These are phyloP conservation scores for Senna siamea DNA, from an alignment of 306 rosid species.

Conservation along the genomic window DNA sequence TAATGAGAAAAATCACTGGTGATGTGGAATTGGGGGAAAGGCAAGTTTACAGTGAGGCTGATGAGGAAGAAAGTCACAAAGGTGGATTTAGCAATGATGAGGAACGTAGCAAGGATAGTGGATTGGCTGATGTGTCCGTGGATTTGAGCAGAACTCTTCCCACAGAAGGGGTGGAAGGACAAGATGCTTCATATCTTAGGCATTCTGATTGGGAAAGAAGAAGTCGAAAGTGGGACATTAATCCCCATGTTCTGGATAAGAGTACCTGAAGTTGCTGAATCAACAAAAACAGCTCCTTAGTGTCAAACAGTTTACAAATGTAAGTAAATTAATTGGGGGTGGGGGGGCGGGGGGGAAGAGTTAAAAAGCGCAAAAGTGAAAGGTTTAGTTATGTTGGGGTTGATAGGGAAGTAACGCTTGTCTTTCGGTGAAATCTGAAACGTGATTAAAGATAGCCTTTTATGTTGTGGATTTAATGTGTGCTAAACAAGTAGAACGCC, in stretches of 20 bases:
- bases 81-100: constrained; percentile 42
- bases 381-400: constrained; percentile 13
- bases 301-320: constrained; percentile 21
- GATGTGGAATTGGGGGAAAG: constrained; percentile 54
- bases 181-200: constrained; percentile 36
- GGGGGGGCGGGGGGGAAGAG: background rate
- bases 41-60: constrained; percentile 44
- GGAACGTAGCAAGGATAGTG: constrained; percentile 46
- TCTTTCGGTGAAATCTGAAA: background rate
- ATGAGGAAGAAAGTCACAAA: constrained; percentile 38
- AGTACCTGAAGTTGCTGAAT: constrained; percentile 46
- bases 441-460: constrained; percentile 16
- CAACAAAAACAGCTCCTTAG: constrained; percentile 18
- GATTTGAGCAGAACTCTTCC: constrained; percentile 50
- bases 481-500: background rate
- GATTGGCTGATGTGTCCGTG: constrained; percentile 37
- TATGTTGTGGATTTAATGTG: background rate
- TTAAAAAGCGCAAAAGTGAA: constrained; percentile 4
- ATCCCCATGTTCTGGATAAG: constrained; percentile 46
- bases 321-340: constrained; percentile 23
- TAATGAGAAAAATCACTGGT: constrained; percentile 46
- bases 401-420: no score
- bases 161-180: constrained; percentile 45
- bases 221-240: constrained; percentile 44
- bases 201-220: constrained; percentile 49